Base-by-base conservation (phyloP, 2,329 filamentous ascomycete genomes). In the Botrytis galanthina region DNA sequence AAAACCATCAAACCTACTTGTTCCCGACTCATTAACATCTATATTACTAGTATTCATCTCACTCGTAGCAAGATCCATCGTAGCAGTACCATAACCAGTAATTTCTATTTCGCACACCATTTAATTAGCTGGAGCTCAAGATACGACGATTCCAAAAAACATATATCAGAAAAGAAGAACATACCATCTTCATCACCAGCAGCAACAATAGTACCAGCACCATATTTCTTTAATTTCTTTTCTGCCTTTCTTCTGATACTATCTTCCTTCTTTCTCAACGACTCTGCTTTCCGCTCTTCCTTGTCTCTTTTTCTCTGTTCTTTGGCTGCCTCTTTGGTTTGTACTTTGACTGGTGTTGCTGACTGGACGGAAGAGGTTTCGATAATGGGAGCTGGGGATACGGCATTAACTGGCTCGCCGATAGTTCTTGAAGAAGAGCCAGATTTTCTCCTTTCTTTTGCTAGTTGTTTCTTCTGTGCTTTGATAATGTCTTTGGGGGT, bases 231-330 rank as follows among this genome's bases (percentile, higher is more conserved):
- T 46, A 54, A 68, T 39, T 29, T 54, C 26, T 42, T 54, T 14
- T 68, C 64, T 9, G 64, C 46, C 4, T 54, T 68, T 26, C 14
- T 54, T 37, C 37, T 68, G 4, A 54, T 10, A 54, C 35, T 68
- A 10, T 29, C 64, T 39, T 39, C 64, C 39, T 32, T 68, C 46
- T 54, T 68, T 42, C 64, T 68, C 26, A 54, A 39, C 12, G 73
- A 61, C 29, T 78, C 78, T 61, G 70, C 71, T 68, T 76, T 79
- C 26, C 75, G 74, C 51, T 77, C 74, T 26, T 75, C 76, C 37
- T 77, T 77, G 37, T 77, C 74, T 26, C 67, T 39, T 51, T 75
- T 77, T 70, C 77, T 80, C 44, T 77, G 77, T 35, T 67, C 68
- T 35, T 76, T 78, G 7, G 68, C 51, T 37, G 69, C 74, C 54